Evolutionary conservation across 257 asterid species (phyloP).

Genomic region (Paulownia fortunei): DNA sequence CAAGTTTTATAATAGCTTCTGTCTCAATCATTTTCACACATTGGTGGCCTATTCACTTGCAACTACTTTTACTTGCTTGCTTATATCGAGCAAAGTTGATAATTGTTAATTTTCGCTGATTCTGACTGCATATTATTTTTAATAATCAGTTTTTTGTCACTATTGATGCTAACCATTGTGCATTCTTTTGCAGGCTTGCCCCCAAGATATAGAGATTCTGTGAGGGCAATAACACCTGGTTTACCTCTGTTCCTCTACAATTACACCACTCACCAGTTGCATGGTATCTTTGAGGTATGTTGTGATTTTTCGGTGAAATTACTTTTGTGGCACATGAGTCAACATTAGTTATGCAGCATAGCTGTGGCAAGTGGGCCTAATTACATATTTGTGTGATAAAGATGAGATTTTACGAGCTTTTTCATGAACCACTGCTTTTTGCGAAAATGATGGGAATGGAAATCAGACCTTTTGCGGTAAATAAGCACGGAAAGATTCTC

Average conservation of each 20-base stretch:
- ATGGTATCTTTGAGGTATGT: constrained; percentile 93
- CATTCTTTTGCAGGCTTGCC: constrained; percentile 71
- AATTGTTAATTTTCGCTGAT: not conserved
- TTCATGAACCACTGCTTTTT: not conserved
- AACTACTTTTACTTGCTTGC: constrained; percentile 3
- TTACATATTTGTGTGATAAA: not conserved
- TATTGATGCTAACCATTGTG: not conserved
- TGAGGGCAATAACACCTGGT: constrained; percentile 97
- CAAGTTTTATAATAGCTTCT: not conserved
- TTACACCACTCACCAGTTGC: constrained; percentile 94
- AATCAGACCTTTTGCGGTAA: not conserved
- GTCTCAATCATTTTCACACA: not conserved
- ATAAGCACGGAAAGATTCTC: not conserved
- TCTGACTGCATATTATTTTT: constrained; percentile 7
- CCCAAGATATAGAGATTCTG: constrained; percentile 94
- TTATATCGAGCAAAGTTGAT: not conserved
- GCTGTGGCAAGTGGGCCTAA: not conserved
- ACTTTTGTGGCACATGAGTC: not conserved
- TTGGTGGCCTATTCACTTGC: not conserved
- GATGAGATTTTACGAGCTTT: not conserved
- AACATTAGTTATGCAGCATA: not conserved
- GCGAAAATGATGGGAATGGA: not conserved
- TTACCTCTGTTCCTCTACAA: constrained; percentile 89
- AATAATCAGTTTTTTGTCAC: not conserved
- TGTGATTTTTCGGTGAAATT: not conserved